Percentiles rank a stretch among this genome's conserved stretches.
phyloP scores from a whole-genome alignment of 2,329 filamentous ascomycete species.

The Fusarium virguliforme region DNA sequence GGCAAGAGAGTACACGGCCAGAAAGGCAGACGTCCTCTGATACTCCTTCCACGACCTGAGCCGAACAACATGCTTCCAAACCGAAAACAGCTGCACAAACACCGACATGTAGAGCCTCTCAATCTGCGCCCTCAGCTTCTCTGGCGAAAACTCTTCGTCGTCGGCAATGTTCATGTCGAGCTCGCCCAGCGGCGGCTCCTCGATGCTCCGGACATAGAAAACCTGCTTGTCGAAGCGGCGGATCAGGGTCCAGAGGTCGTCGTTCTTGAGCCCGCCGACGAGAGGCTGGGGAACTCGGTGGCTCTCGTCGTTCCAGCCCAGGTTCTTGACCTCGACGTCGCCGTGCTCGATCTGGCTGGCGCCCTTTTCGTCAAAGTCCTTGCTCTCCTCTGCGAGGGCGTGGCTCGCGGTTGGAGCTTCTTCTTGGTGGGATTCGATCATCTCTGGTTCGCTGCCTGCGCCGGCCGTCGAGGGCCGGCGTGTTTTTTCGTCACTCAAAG shows the following conservation, averaged over 20 bases:
- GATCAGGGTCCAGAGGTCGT: slow-evolving; percentile 81
- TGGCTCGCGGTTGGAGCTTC: slow-evolving; percentile 57
- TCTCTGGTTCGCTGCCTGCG: slow-evolving; percentile 51
- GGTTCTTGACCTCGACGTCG: slow-evolving; percentile 72
- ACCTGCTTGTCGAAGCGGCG: slow-evolving; percentile 82
- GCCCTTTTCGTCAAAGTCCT: slow-evolving; percentile 59
- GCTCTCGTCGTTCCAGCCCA: slow-evolving; percentile 79
- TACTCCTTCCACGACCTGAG: slow-evolving; percentile 86
- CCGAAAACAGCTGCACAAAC: slow-evolving; percentile 75
- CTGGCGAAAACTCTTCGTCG: slow-evolving; percentile 87
- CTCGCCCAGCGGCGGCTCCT: slow-evolving; percentile 68
- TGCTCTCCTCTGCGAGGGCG: slow-evolving; percentile 55
- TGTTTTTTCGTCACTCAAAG: slow-evolving; percentile 26
- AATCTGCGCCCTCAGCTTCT: slow-evolving; percentile 83
- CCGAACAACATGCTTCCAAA: slow-evolving; percentile 82
- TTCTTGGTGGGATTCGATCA: slow-evolving; percentile 50
- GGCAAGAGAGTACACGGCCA: slow-evolving; percentile 70
- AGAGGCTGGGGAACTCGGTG: slow-evolving; percentile 70
- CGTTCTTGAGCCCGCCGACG: slow-evolving; percentile 78
- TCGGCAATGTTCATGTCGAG: slow-evolving; percentile 87
- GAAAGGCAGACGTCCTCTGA: slow-evolving; percentile 76
- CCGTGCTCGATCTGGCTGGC: slow-evolving; percentile 64
- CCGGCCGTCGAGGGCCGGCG: slow-evolving; percentile 37
- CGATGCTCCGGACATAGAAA: slow-evolving; percentile 78
- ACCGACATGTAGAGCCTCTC: slow-evolving; percentile 89